These are phyloP conservation scores for Galeopsis tetrahit DNA, from an alignment of 257 asterid species.

Conservation along the genomic window DNA sequence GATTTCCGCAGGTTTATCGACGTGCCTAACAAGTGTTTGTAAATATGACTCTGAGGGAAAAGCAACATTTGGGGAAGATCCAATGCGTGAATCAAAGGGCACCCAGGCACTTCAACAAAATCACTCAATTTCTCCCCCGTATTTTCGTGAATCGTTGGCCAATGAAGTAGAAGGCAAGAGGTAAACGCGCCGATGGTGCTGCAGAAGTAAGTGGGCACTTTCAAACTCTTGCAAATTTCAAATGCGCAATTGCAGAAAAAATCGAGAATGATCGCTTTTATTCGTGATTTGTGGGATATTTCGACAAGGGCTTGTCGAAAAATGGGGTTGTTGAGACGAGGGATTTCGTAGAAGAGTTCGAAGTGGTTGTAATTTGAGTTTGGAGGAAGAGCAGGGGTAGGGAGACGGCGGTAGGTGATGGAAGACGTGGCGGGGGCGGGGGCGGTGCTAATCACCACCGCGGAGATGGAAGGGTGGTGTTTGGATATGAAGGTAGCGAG, in stretches of 20 bases:
- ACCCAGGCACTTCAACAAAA: constrained; percentile 3
- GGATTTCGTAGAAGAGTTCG: constrained; percentile 20
- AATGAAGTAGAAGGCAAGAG: constrained; percentile 1
- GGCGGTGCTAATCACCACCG: constrained; percentile 11
- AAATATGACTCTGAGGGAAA: not conserved
- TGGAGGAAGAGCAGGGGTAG: not conserved
- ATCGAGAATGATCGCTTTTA: constrained; percentile 8
- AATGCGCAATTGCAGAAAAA: constrained; percentile 16
- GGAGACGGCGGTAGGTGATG: constrained; percentile 24
- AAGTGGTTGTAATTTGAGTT: not conserved
- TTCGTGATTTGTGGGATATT: not conserved
- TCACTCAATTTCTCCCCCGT: not conserved
- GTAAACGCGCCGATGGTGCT: not conserved
- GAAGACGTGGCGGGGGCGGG: not conserved
- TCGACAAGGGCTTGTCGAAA: not conserved
- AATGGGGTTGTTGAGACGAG: constrained; percentile 14
- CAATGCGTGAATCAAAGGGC: not conserved
- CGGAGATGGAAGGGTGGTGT: constrained; percentile 1
- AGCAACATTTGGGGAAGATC: not conserved
- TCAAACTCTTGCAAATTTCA: not conserved
- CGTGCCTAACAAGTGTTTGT: not conserved
- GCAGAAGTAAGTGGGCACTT: not conserved
- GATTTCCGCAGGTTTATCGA: constrained; percentile 26
- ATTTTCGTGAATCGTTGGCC: not conserved
- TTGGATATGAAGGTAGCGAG: constrained; percentile 4